phyloP scores from a whole-genome alignment of 73 alveolate species.

The Paramecium octaurelia region DNA sequence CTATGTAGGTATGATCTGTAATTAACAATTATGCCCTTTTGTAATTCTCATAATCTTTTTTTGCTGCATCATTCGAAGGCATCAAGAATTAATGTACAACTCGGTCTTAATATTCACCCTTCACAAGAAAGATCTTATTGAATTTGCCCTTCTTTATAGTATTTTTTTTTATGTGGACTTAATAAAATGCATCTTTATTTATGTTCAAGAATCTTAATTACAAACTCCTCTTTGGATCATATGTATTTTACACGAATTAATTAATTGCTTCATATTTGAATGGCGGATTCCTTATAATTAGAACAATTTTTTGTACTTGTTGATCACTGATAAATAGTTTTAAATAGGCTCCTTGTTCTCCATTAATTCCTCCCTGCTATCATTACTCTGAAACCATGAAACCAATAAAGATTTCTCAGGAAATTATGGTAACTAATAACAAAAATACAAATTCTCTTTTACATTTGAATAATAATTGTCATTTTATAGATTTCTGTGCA shows the following conservation, averaged over 20 bases:
- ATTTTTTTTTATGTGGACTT: background rate
- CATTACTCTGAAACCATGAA: background rate
- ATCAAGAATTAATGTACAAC: background rate
- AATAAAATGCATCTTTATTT: background rate
- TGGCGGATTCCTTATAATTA: background rate
- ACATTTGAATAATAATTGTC: background rate
- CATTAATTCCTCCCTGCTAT: background rate
- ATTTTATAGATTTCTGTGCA: background rate
- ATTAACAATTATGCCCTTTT: background rate
- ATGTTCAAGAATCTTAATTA: background rate
- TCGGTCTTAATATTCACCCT: background rate
- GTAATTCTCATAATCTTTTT: background rate
- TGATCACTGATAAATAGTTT: background rate
- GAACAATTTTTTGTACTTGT: background rate
- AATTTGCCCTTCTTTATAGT: background rate
- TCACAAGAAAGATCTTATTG: background rate
- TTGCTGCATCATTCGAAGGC: background rate
- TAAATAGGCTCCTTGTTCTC: background rate
- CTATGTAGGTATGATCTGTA: background rate
- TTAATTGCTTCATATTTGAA: background rate
- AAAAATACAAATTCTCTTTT: background rate
- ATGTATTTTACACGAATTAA: background rate
- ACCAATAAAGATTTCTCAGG: slow-evolving; percentile 4
- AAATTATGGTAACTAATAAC: slow-evolving; percentile 6
- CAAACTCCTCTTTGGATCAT: background rate